Evolutionary conservation across 2,329 filamentous ascomycete genomes (phyloP), one percentile per base, ranked within the genome.

Genomic region (Alternaria gaisen): DNA sequence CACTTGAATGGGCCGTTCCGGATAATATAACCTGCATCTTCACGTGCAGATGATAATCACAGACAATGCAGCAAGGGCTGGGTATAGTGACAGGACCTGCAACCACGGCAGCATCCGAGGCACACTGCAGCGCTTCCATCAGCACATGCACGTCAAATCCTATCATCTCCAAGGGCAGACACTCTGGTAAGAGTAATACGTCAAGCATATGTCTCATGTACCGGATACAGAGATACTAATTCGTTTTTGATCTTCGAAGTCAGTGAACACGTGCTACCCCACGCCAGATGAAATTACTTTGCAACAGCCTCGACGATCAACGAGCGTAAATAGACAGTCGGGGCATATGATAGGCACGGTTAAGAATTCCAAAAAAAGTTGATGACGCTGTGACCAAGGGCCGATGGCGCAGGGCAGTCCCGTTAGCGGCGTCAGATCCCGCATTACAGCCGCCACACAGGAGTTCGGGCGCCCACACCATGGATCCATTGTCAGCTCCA

Each of bases 231-330:
- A 44, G 30, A 47, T 38, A 24, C 4, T 50, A 44, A 40, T 60
- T 60, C 28, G 46, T 47, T 60, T 56, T 38, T 52, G 40, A 12
- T 53, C 22, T 16, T 20, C 40, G 16, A 50, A 38, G 30, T 38
- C 48, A 38, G 30, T 38, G 12, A 28, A 28, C 11, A 41, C 40
- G 30, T 16, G 34, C 32, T 44, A 46, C 32, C 42, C 30, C 18
- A 44, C 34, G 30, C 22, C 22, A 20, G 14, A 18, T 32, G 32
- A 16, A 32, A 30, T 22, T 3, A 16, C 14, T 40, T 28, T 51
- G 53, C 53, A 28, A 26, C 40, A 22, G 18, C 36, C 26, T 51
- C 38, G n/a, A 20, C 28, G 28, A 41, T 28, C 3, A 46, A 11
- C 22, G 16, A n/a, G 11, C 28, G 28, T 30, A 32, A 41, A n/a